Conservation (phyloP, 345 rosid species). For the Corymbia maculata region DNA sequence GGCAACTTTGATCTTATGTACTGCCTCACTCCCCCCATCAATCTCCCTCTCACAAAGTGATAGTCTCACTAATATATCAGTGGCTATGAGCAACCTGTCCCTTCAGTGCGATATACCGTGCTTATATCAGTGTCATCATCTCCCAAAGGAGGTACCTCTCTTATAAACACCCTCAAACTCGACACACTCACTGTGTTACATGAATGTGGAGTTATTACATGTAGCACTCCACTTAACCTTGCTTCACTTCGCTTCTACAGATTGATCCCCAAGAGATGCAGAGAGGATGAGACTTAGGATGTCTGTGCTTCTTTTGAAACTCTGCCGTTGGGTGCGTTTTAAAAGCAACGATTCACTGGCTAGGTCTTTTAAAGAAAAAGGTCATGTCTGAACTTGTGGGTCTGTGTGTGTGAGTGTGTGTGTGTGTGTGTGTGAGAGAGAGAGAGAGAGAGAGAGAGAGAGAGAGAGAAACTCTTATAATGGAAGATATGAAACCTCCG, state of each 20-base stretch:
- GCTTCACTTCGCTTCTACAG: background rate
- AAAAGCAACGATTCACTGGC: background rate
- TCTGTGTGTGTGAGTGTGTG: background rate
- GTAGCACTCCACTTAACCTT: background rate
- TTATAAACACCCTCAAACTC: background rate
- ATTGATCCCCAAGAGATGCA: background rate
- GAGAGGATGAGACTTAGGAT: background rate
- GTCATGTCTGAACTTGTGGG: background rate
- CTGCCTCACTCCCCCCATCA: slow-evolving; percentile 73
- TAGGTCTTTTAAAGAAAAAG: background rate
- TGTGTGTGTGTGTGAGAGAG: too few species aligned
- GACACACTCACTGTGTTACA: background rate
- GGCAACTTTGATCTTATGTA: slow-evolving; percentile 87
- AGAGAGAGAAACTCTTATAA: background rate
- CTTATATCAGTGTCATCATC: background rate
- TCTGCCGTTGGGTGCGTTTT: background rate
- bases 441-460: background rate
- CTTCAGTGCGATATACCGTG: background rate
- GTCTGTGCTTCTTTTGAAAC: background rate
- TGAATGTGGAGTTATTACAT: background rate
- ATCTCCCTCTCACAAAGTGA: slow-evolving; percentile 8
- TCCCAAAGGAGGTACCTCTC: background rate
- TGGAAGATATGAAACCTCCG: background rate
- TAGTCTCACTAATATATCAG: background rate
- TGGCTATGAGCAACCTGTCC: background rate